Base-by-base conservation (phyloP, 345 rosid genomes). In the Mangifera indica region DNA sequence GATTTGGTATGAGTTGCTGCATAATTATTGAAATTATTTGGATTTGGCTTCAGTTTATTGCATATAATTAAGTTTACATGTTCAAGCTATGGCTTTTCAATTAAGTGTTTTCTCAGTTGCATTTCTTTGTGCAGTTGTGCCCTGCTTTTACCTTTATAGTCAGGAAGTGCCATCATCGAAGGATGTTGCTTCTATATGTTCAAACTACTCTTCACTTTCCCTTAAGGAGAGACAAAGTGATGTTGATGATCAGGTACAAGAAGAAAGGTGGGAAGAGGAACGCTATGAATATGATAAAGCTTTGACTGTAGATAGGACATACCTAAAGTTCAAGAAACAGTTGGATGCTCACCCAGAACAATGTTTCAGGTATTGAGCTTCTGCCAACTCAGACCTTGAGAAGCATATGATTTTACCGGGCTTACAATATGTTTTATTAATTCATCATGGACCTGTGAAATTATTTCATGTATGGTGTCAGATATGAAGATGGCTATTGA, bases 211-310 rank as follows among this genome's bases (percentile, higher is more conserved):
- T 2, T 80, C 86, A 8, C 75, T 85, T 75, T 86, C 89, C 37
- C 74, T 85, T 32, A 78, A 83, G 77, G 89, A 84, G 81, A 81
- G 65, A 73, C 83, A 72, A 72, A 68, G 21, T 22, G 55, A 83
- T 58, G 65, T 51, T 10, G 85, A 67, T 65, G 84, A 84, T 74
- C 57, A 74, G 22, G 86, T 63, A 71, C 77, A 63, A 59, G 91
- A 84, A 77, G 97, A 89, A 84, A 66, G 18, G 2, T 90, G 96
- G 98, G 92, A 77, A 37, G 86, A 76, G 21, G 99, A 95, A 81
- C 69, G 42, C 18, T 95, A 89, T 79, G 99, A 95, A 67, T 86
- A 92, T 65, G 98, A 92, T 82, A 81, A 75, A 84, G 93, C 99
- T 37, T 60, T 89, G 76, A 80, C 84, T 70, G 96, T 89, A 53